Conservation (phyloP, 1,284 basidiomycete genomes). For the Marasmius sp. region DNA sequence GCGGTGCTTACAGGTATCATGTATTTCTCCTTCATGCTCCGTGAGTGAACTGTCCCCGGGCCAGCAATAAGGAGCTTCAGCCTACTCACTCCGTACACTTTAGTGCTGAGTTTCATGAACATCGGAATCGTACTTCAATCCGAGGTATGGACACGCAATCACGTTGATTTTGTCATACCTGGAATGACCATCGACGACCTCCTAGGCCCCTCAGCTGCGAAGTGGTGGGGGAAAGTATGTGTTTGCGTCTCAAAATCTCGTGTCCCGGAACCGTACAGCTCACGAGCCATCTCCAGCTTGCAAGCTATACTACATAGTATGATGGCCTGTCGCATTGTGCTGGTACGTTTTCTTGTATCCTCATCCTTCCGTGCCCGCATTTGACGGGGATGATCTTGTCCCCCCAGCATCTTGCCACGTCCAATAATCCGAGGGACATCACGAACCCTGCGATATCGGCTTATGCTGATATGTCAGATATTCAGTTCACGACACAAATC, state of each 20-base stretch:
- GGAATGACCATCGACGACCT: background rate
- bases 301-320: slow-evolving; percentile 22
- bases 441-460: no score
- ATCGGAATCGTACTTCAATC: slow-evolving; percentile 17
- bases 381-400: no score
- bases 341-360: slow-evolving; percentile 8
- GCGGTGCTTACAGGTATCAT: slow-evolving; percentile 15
- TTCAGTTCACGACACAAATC: no score
- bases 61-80: background rate
- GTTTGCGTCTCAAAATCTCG: background rate
- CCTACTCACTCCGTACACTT: background rate
- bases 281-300: slow-evolving; percentile 10
- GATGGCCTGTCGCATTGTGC: slow-evolving; percentile 21
- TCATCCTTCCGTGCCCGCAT: no score
- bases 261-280: background rate
- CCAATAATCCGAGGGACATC: no score
- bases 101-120: slow-evolving; percentile 20
- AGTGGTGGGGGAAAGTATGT: slow-evolving; percentile 20
- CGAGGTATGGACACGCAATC: slow-evolving; percentile 6
- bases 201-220: slow-evolving; percentile 17
- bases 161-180: background rate
- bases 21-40: slow-evolving; percentile 22
- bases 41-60: slow-evolving; percentile 7
- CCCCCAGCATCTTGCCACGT: no score
- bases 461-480: no score